Percentiles rank a stretch among this genome's conserved stretches.
Evolutionary conservation across 164 flowering plant species (phyloP).

Genomic region (Cinnamomum micranthum): DNA sequence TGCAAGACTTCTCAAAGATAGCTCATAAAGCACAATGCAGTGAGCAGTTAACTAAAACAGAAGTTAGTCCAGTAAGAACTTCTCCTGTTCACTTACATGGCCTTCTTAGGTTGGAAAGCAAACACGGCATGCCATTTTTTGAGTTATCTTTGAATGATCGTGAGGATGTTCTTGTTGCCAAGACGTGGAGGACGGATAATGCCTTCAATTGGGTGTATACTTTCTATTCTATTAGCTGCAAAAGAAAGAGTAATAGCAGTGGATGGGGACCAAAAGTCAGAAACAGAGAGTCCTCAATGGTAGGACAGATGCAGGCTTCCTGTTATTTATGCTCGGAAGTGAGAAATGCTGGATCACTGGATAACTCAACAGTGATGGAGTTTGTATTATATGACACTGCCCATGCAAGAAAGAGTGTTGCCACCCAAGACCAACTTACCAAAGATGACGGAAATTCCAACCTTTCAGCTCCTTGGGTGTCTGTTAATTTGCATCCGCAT

Average conservation of each 20-base stretch:
- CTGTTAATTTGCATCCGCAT: conserved; percentile 49
- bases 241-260: conserved; percentile 41
- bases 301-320: conserved; percentile 88
- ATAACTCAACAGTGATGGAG: conserved; percentile 68
- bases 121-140: conserved; percentile 60
- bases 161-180: conserved; percentile 62
- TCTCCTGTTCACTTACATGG: conserved; percentile 81
- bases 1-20: conserved; percentile 39
- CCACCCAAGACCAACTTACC: conserved; percentile 19
- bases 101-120: conserved; percentile 50
- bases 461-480: conserved; percentile 40
- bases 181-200: conserved; percentile 57
- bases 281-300: conserved; percentile 46
- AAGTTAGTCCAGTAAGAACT: conserved; percentile 15
- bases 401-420: conserved; percentile 42
- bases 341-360: conserved; percentile 32
- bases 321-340: conserved; percentile 58
- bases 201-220: conserved; percentile 75
- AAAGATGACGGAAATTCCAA: conserved; percentile 12
- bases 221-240: conserved; percentile 51
- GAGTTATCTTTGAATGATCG: conserved; percentile 57
- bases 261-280: conserved; percentile 9
- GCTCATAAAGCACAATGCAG: conserved; percentile 16
- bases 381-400: conserved; percentile 73
- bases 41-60: conserved; percentile 23